Base-by-base conservation (phyloP, 2,329 filamentous ascomycete species). In the Neoascochyta sp. region DNA sequence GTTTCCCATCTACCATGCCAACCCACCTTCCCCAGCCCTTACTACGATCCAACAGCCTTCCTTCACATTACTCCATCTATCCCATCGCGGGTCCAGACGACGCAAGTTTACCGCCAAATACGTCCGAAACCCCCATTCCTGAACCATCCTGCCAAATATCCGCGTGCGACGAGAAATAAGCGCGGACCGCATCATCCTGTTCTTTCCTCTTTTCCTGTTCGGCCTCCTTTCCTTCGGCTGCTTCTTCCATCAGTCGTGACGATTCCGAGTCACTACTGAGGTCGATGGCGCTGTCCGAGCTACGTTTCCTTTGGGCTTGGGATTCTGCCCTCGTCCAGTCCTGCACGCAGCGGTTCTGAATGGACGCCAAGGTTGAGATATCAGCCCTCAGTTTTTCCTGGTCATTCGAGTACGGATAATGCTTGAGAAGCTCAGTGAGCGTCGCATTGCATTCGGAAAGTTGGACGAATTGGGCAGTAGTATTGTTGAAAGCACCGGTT, bases 71-170 rank as follows among this genome's bases (percentile, higher is more conserved):
- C n/a, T n/a, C n/a, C n/a, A n/a, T n/a, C n/a, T n/a, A n/a, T n/a
- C n/a, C n/a, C n/a, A n/a, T n/a, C n/a, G n/a, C n/a, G n/a, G n/a
- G n/a, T n/a, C n/a, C n/a, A n/a, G n/a, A n/a, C n/a, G n/a, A n/a
- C n/a, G n/a, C n/a, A n/a, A n/a, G n/a, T n/a, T n/a, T n/a, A n/a
- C n/a, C n/a, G n/a, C n/a, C n/a, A 22, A 31, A 50, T 3, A 43
- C 48, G 15, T 50, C 45, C 5, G 37, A 43, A 16, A 51, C 41
- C 3, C 36, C 32, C 22, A 32, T 10, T 3, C 41, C 48, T 10
- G 33, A 41, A 3, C 36, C 39, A 32, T 44, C 45, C 21, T 38
- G 39, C 47, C 50, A 52, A n/a, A 54, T 22, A n/a, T 32, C 22
- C 3, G 50, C 49, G 1, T 30, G 18, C 1, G 42, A 35, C 13